Conservation (phyloP, 257 asterid species). For the Solanum sejunctum region DNA sequence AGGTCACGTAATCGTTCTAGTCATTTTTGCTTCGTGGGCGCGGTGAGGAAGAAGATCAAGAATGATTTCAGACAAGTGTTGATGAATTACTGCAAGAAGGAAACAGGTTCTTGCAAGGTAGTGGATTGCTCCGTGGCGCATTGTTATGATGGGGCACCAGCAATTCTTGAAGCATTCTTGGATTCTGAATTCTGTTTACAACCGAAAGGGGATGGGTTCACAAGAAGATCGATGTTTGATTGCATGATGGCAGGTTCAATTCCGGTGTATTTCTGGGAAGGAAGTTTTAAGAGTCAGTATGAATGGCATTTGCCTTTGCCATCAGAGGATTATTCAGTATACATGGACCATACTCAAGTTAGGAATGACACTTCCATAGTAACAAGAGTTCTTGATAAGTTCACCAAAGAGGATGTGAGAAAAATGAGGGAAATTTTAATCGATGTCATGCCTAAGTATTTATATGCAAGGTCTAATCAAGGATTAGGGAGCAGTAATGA, state of each 20-base stretch:
- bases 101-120: constrained; percentile 2
- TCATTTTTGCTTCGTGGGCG: constrained; percentile 17
- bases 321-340: constrained; percentile 20
- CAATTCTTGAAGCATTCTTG: constrained; percentile 18
- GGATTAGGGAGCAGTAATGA: constrained; percentile 11
- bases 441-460: constrained; percentile 18
- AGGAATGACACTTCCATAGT: constrained; percentile 12
- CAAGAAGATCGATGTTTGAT: constrained; percentile 28
- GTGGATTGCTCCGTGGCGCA: constrained; percentile 18
- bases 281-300: constrained; percentile 20
- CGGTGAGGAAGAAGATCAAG: constrained; percentile 14
- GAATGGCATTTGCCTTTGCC: constrained; percentile 20
- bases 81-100: constrained; percentile 14
- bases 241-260: constrained; percentile 40
- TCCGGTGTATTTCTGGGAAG: constrained; percentile 33
- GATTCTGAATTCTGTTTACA: constrained; percentile 34
- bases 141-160: constrained; percentile 21
- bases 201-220: constrained; percentile 32
- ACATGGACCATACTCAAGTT: constrained; percentile 13
- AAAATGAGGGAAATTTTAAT: constrained; percentile 24
- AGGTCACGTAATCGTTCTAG: constrained; percentile 11
- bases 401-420: constrained; percentile 17
- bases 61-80: constrained; percentile 16
- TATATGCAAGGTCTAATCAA: constrained; percentile 9
- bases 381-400: constrained; percentile 7